These are phyloP conservation scores for Terana coerulea DNA, from an alignment of 768 basidiomycete species.

Conservation along the genomic window DNA sequence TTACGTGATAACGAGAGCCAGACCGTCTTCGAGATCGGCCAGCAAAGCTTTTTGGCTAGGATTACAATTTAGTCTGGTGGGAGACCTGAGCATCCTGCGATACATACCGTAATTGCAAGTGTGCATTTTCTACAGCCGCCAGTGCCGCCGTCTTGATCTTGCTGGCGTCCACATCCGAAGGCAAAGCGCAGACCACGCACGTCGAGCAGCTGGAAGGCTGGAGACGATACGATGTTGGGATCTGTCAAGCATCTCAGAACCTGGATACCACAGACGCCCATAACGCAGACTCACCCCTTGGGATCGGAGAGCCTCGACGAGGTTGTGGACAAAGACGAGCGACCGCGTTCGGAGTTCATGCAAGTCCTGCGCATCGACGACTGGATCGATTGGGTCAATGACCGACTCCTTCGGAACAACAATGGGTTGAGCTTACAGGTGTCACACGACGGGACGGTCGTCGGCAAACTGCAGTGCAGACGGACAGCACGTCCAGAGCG, in stretches of 20 bases:
- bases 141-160: slow-evolving; percentile 41
- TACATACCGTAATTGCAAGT: slow-evolving; percentile 39
- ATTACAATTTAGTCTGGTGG: too few relatives aligned
- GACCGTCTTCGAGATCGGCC: slow-evolving; percentile 47
- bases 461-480: slow-evolving; percentile 65
- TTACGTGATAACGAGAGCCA: slow-evolving; percentile 56
- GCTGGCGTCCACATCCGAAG: slow-evolving; percentile 38
- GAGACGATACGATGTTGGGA: slow-evolving; percentile 59
- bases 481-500: slow-evolving; percentile 47
- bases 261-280: background rate
- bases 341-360: slow-evolving; percentile 60
- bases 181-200: slow-evolving; percentile 55
- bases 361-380: slow-evolving; percentile 65
- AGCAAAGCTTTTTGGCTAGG: slow-evolving; percentile 47
- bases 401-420: background rate
- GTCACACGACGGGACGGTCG: slow-evolving; percentile 54
- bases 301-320: slow-evolving; percentile 54
- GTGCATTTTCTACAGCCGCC: slow-evolving; percentile 42
- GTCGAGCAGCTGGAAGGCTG: slow-evolving; percentile 56
- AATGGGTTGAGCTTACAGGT: slow-evolving; percentile 43
- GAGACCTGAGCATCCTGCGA: too few relatives aligned
- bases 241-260: slow-evolving; percentile 33
- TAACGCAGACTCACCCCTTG: slow-evolving; percentile 43
- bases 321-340: slow-evolving; percentile 59
- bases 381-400: slow-evolving; percentile 29